These are phyloP conservation scores for Plantago ovata DNA, from an alignment of 257 asterid species.

Conservation along the genomic window DNA sequence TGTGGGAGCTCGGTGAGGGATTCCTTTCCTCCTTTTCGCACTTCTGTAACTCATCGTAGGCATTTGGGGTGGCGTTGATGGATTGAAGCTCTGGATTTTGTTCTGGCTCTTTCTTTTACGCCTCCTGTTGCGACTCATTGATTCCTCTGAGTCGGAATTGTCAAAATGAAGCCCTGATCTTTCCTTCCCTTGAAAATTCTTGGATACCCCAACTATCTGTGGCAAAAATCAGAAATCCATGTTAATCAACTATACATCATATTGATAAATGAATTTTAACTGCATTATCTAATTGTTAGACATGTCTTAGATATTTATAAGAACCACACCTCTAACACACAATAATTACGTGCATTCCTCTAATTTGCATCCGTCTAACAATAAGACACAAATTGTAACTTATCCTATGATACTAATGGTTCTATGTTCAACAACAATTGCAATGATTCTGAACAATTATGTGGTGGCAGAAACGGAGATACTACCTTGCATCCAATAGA, in stretches of 20 bases:
- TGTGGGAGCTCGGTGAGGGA: slow-evolving; percentile 46
- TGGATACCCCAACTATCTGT: slow-evolving; percentile 47
- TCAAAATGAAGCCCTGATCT: slow-evolving; percentile 14
- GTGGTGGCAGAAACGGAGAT: no score
- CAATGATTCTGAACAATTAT: no score
- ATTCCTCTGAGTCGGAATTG: slow-evolving; percentile 31
- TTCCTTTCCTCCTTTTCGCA: slow-evolving; percentile 38
- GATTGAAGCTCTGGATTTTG: slow-evolving; percentile 34
- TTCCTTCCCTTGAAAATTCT: slow-evolving; percentile 26
- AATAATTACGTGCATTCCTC: no score
- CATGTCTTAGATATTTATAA: not conserved
- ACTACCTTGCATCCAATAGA: slow-evolving; percentile 72
- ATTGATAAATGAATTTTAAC: no score
- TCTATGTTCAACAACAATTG: no score
- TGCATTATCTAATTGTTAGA: no score
- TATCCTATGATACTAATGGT: no score
- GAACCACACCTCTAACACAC: no score
- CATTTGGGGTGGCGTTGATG: slow-evolving; percentile 38
- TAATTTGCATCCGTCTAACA: no score
- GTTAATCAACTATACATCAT: no score
- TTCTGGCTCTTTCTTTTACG: slow-evolving; percentile 17
- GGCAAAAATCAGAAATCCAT: no score
- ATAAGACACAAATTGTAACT: no score
- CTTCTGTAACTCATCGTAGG: slow-evolving; percentile 7
- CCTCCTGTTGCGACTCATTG: not conserved